Percentiles rank a stretch among this genome's conserved stretches.
Conservation (phyloP, 2,329 filamentous ascomycete species). For the Epichloe scottii region DNA sequence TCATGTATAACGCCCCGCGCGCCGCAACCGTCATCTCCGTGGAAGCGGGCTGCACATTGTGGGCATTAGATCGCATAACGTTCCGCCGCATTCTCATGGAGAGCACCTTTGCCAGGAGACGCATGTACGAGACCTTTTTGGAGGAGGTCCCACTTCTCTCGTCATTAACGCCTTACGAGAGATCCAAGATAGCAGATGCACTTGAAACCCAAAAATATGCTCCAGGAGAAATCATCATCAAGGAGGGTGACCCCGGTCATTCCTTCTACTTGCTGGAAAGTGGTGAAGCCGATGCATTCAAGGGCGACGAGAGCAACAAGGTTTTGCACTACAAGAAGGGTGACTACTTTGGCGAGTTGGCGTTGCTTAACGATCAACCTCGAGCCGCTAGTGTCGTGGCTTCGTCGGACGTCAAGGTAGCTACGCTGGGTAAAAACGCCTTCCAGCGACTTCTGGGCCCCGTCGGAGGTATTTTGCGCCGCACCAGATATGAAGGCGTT, state of each 20-base stretch:
- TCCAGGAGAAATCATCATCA: constrained; percentile 71
- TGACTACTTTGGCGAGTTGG: constrained; percentile 94
- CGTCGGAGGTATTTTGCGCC: constrained; percentile 87
- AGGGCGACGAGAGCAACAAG: constrained; percentile 53
- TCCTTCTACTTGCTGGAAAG: constrained; percentile 85
- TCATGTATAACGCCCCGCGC: constrained; percentile 98
- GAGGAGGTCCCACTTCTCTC: constrained; percentile 83
- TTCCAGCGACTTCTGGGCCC: constrained; percentile 89
- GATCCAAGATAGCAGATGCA: constrained; percentile 94
- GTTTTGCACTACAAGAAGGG: constrained; percentile 81
- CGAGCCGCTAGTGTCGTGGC: constrained; percentile 82
- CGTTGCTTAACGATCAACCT: constrained; percentile 83
- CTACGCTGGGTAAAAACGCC: constrained; percentile 80
- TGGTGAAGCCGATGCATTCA: constrained; percentile 79
- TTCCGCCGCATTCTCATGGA: constrained; percentile 98
- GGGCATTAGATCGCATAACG: constrained; percentile 89
- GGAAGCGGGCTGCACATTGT: constrained; percentile 67
- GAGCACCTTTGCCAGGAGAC: constrained; percentile 85
- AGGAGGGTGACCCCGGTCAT: constrained; percentile 80
- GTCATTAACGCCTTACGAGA: constrained; percentile 78
- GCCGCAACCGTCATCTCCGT: constrained; percentile 86
- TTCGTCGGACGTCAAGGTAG: constrained; percentile 81
- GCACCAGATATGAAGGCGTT: constrained; percentile 52
- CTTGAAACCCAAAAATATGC: constrained; percentile 83
- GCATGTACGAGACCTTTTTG: constrained; percentile 95